Conservation (phyloP, 139 green algal species). For the Picochlorum sp. region DNA sequence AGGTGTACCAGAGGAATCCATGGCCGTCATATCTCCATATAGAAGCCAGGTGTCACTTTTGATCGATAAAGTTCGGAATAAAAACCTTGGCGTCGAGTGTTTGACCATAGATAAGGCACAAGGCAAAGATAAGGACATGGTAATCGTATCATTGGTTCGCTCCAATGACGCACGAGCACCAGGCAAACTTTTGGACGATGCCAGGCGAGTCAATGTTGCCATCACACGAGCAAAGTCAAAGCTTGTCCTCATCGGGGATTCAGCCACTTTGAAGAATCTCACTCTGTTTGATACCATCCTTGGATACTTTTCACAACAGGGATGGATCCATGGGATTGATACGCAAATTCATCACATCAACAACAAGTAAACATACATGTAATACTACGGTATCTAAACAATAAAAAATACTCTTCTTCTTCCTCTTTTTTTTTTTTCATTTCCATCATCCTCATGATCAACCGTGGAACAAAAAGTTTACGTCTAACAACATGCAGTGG, state of each 20-base stretch:
- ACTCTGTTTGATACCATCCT: constrained; percentile 32
- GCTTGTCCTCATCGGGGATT: constrained; percentile 65
- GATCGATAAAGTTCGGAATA: not conserved
- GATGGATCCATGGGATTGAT: constrained; percentile 1
- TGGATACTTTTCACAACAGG: not conserved
- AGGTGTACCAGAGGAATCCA: constrained; percentile 31
- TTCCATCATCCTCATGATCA: not conserved
- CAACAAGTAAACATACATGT: not conserved
- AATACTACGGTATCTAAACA: not conserved
- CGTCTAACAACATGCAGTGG: no score
- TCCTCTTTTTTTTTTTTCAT: no score
- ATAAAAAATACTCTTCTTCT: constrained; percentile 13
- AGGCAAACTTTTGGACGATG: constrained; percentile 67
- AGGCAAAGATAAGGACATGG: constrained; percentile 65
- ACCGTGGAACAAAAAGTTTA: not conserved
- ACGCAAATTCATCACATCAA: not conserved
- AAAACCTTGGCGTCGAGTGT: constrained; percentile 46
- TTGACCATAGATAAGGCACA: constrained; percentile 84
- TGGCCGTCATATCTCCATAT: constrained; percentile 84
- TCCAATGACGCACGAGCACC: constrained; percentile 42
- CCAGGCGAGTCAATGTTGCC: constrained; percentile 86
- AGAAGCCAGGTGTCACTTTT: constrained; percentile 52
- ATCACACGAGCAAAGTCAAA: constrained; percentile 79
- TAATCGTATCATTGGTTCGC: constrained; percentile 69
- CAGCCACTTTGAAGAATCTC: constrained; percentile 35